Base-by-base conservation (phyloP, 2,329 filamentous ascomycete genomes). In the Rhinocladiella mackenziei region DNA sequence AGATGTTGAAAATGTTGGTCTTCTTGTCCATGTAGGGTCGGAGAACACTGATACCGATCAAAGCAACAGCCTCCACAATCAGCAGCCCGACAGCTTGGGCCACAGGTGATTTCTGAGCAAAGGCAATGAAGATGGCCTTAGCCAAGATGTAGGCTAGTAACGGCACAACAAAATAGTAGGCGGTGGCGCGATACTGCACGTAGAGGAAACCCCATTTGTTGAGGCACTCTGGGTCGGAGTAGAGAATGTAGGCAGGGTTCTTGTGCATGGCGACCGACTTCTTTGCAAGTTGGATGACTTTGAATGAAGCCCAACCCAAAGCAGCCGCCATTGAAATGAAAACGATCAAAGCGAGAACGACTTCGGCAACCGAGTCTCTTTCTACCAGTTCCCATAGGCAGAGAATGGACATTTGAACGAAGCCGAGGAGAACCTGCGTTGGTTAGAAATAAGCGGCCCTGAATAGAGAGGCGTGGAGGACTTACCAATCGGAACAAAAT, bases 201-300 rank as follows among this genome's bases (percentile, higher is more conserved):
- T 97, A 97, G 54, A 97, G 78, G 73, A 96, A 96, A 15, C 91
- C 91, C 91, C 89, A 96, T 70, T 95, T 94, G 78, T 96, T 95
- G 53, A 97, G 78, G 40, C 86, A 83, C 52, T 87, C 78, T n/a
- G 89, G 89, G 60, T 97, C 89, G 2, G 91, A 95, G 71, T 94
- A 97, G 51, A 97, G 81, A 57, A 96, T 95, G 67, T 96, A 96
- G 19, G 89, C 91, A 18, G 91, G 89, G 70, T 95, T 96, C 70
- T 91, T 89, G 75, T 96, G 89, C 80, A 95, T 87, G 45, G 77
- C 69, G 52, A 94, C 84, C 22, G 89, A 96, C 57, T 87, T 84
- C 61, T 87, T 87, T 23, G 89, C 91, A 52, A 97, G 84, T 42
- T 81, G 79, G 58, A 94, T 86, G 53, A 97, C 88, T 73, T 95